Evolutionary conservation across 306 rosid species (phyloP).

Genomic region (Vigna mungo): DNA sequence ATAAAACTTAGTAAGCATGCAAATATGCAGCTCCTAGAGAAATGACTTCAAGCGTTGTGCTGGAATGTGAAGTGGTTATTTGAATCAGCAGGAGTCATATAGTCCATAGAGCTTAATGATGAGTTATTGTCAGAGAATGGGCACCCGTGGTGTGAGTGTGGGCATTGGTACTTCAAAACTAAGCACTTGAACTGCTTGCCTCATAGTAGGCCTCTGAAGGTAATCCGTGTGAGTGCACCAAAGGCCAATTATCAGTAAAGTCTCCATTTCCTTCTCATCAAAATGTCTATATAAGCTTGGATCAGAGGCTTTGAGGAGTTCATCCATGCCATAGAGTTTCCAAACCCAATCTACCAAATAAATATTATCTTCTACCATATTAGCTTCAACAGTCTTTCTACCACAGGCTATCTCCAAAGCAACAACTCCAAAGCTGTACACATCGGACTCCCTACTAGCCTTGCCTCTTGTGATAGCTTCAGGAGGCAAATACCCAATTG

Average conservation of each 20-base stretch:
- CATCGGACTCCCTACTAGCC: background rate
- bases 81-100: background rate
- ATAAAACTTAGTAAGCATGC: conserved; percentile 35
- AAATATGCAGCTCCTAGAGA: conserved; percentile 56
- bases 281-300: conserved; percentile 40
- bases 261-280: conserved; percentile 39
- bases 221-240: conserved; percentile 51
- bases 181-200: conserved; percentile 49
- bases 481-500: conserved; percentile 53
- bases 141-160: conserved; percentile 6
- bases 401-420: background rate
- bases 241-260: conserved; percentile 48
- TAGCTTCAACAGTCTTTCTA: conserved; percentile 9
- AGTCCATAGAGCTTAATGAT: background rate
- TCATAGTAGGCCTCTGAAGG: conserved; percentile 48
- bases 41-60: conserved; percentile 15
- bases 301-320: conserved; percentile 41
- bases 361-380: background rate
- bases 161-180: conserved; percentile 52
- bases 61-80: conserved; percentile 28
- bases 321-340: conserved; percentile 33
- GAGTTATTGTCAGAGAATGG: background rate
- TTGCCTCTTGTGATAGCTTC: conserved; percentile 39
- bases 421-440: background rate
- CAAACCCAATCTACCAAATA: conserved; percentile 51